Percentiles rank a stretch among this genome's conserved stretches.
phyloP scores from a whole-genome alignment of 192 early-diverging fungal species.

The Linnemannia zychae region DNA sequence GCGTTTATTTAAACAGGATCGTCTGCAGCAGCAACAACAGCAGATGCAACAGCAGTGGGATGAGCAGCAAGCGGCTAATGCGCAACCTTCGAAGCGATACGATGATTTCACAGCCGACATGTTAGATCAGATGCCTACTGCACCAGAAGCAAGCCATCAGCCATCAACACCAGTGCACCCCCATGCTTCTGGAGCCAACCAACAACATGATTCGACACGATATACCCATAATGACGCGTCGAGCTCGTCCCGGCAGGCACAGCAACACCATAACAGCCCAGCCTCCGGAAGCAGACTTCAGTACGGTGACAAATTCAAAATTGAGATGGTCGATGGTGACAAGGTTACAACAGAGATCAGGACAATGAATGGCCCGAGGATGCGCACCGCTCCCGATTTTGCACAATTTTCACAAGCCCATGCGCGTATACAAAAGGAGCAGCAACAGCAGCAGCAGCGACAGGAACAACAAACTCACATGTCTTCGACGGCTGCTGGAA shows the following conservation, averaged over 20 bases:
- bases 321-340: conserved; percentile 48
- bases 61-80: conserved; percentile 21
- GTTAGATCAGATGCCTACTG: not conserved
- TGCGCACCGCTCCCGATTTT: not conserved
- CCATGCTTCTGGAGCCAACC: not conserved
- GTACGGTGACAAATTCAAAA: conserved; percentile 41
- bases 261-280: not conserved
- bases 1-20: conserved; percentile 8
- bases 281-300: not conserved
- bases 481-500: conserved; percentile 7
- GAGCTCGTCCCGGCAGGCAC: not conserved
- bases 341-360: conserved; percentile 26
- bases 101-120: not conserved
- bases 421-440: conserved; percentile 6
- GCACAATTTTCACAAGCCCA: conserved; percentile 18
- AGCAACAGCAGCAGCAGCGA: conserved; percentile 11
- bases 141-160: too few relatives aligned
- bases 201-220: not conserved
- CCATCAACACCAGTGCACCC: not conserved
- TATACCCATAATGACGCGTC: conserved; percentile 15
- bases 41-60: conserved; percentile 22
- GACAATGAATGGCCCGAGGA: conserved; percentile 17
- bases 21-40: not conserved
- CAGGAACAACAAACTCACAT: not conserved
- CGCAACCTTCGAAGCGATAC: conserved; percentile 1